Evolutionary conservation across 2,329 filamentous ascomycete genomes (phyloP).

Genomic region (Talaromyces piceae): DNA sequence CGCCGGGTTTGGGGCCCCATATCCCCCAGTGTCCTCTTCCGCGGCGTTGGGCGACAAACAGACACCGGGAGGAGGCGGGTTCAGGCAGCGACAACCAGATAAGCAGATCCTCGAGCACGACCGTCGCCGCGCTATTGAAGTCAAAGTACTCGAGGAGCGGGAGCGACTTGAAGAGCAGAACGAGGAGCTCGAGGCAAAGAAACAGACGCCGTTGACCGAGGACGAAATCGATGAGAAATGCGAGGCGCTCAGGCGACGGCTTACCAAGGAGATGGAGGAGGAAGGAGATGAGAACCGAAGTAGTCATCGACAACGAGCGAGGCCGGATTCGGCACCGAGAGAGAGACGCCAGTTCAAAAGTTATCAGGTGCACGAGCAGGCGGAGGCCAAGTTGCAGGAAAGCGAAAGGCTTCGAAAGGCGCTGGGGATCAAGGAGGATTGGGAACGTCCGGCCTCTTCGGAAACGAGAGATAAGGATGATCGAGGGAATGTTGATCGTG

Average conservation of each 20-base stretch:
- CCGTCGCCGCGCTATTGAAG: constrained; percentile 80
- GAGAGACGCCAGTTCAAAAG: constrained; percentile 60
- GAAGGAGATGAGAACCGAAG: constrained; percentile 16
- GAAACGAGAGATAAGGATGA: constrained; percentile 14
- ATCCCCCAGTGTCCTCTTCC: constrained; percentile 45
- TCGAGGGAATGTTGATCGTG: constrained; percentile 1
- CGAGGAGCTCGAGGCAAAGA: constrained; percentile 64
- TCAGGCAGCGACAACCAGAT: constrained; percentile 80
- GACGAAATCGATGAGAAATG: constrained; percentile 81
- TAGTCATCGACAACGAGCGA: constrained; percentile 16
- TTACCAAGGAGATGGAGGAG: constrained; percentile 51
- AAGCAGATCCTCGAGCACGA: constrained; percentile 92
- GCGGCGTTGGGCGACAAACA: background rate
- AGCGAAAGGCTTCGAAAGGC: constrained; percentile 81
- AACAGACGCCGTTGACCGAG: constrained; percentile 61
- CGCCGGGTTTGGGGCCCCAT: constrained; percentile 58
- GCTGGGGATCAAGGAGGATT: constrained; percentile 80
- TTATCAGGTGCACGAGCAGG: constrained; percentile 93
- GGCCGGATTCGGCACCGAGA: constrained; percentile 12
- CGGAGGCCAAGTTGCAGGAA: constrained; percentile 92
- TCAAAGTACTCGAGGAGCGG: constrained; percentile 83
- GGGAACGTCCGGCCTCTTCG: constrained; percentile 48
- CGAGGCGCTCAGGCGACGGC: constrained; percentile 56
- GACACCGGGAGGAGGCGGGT: constrained; percentile 18
- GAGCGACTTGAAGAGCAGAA: constrained; percentile 85